phyloP scores from a whole-genome alignment of 2,329 filamentous ascomycete species.

The Fusarium penzigii region DNA sequence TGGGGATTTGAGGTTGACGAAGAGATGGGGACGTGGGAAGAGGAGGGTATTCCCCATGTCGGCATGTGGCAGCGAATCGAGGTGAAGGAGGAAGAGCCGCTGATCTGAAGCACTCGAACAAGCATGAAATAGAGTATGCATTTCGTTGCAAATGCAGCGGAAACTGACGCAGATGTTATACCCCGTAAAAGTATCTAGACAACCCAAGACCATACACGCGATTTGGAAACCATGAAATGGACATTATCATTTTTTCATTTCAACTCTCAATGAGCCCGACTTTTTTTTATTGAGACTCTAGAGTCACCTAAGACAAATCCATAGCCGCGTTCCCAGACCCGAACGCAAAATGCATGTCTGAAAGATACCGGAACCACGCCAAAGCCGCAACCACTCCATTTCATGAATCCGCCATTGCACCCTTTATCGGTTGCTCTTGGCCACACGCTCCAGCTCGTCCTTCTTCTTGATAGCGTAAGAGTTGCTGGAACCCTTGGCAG shows the following conservation, averaged over 20 bases:
- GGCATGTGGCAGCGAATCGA: conserved; percentile 71
- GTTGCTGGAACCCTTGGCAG: conserved; percentile 99
- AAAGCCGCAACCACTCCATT: conserved; percentile 41
- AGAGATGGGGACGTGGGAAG: conserved; percentile 73
- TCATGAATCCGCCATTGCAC: conserved; percentile 35
- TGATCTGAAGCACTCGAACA: conserved; percentile 18
- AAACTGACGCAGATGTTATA: neutral
- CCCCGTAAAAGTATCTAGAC: neutral
- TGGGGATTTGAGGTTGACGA: conserved; percentile 76
- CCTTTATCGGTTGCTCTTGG: conserved; percentile 99
- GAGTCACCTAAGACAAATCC: conserved; percentile 44
- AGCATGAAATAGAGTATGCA: neutral
- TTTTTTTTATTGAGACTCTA: conserved; percentile 47
- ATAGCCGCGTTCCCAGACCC: conserved; percentile 47
- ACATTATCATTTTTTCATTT: conserved; percentile 32
- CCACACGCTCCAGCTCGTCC: conserved; percentile 99
- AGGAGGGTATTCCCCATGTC: conserved; percentile 82
- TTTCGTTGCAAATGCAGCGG: neutral
- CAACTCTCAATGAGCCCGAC: conserved; percentile 41
- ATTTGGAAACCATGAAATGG: neutral
- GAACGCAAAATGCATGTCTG: conserved; percentile 51
- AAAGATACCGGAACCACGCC: conserved; percentile 49
- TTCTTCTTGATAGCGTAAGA: conserved; percentile 99
- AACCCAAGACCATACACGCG: neutral
- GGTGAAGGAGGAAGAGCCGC: conserved; percentile 29